Base-by-base conservation (phyloP, 495 filamentous ascomycete genomes). In the Amorphotheca resinae region DNA sequence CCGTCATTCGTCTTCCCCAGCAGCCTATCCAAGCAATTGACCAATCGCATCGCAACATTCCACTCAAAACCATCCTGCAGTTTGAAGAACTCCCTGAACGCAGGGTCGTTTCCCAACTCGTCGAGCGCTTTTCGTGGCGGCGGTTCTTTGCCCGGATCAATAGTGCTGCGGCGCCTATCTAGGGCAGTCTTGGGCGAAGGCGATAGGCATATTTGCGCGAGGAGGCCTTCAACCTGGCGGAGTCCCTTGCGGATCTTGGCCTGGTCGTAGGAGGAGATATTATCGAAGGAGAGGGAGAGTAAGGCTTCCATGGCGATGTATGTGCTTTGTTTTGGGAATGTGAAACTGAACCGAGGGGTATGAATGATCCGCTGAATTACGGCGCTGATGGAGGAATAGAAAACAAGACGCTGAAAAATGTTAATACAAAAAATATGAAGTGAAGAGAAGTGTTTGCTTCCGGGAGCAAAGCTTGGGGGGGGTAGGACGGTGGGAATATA, bases 1-100 rank as follows among this genome's bases (percentile, higher is more conserved):
- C 78, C 81, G 55, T 84, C 79, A 61, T 75, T 79, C 22, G 76
- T 76, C 58, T 80, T 79, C 9, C 86, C 86, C 38, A 95, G 70
- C 33, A 95, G 72, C 43, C 85, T 76, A 59, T 98, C 91, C 28
- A 98, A 74, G 49, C 86, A 93, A 22, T 77, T 73, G 37, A 93
- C 79, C 41, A 98, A 67, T 48, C 88, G 80, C 61, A 86, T 80
- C 22, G 86, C 82, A 26, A 95, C 83, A 64, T 98, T 98, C 84
- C 88, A 98, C 64, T 95, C 84, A 62, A 98, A 98, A 9, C 89
- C 81, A 54, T 94, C 89, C 59, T 98, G 91, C 39, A 96, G 59
- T 55, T 93, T 85, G 67, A 94, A 93, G 64, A 96, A 98, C 59
- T 96, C 91, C 40, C 84, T 68, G 56, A 95, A 98, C 8, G 89